Evolutionary conservation across 306 rosid genomes (phyloP).

Genomic region (Hylodesmum podocarpum): DNA sequence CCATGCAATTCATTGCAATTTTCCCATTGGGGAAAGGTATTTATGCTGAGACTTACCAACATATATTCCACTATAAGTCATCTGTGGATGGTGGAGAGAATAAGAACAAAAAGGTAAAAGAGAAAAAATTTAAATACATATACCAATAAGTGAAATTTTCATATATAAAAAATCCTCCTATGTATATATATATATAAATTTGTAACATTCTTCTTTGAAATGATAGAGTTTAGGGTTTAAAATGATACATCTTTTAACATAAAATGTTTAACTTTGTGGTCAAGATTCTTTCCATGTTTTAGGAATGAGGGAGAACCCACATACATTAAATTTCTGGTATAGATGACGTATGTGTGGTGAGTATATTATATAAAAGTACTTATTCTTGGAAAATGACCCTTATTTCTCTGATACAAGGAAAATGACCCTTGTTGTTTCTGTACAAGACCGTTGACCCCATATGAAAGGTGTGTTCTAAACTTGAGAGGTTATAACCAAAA

Average conservation of each 20-base stretch:
- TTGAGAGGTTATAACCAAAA: neutral
- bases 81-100: neutral
- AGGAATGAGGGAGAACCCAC: neutral
- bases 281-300: neutral
- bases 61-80: neutral
- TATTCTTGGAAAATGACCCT: neutral
- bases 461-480: neutral
- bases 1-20: neutral
- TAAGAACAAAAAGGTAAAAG: neutral
- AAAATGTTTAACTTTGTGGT: neutral
- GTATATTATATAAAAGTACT: neutral
- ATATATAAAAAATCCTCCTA: too few species aligned
- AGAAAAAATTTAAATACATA: neutral
- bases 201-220: too few species aligned
- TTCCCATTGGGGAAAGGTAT: neutral
- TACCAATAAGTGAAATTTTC: neutral
- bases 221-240: too few species aligned
- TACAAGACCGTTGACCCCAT: constrained; percentile 16
- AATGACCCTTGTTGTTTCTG: constrained; percentile 3
- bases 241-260: too few species aligned
- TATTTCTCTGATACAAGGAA: neutral
- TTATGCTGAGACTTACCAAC: neutral
- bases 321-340: neutral
- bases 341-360: too few species aligned
- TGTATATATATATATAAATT: too few species aligned